Conservation (phyloP, 2,329 filamentous ascomycete species). For the Dactylella cylindrospora region DNA sequence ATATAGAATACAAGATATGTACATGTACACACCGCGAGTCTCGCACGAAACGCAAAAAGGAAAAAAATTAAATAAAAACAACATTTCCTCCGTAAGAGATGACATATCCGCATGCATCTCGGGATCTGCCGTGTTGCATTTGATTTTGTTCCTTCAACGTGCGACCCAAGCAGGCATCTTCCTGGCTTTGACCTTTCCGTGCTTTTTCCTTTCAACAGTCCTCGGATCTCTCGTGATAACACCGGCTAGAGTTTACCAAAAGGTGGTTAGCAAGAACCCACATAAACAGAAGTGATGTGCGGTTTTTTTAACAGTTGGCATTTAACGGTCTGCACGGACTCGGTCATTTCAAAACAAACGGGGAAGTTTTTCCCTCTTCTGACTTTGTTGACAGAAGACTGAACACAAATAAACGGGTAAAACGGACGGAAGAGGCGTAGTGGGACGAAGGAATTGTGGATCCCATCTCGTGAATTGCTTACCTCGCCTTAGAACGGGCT, state of each 20-base stretch:
- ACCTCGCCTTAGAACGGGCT: conserved; percentile 85
- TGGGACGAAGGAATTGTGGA: conserved; percentile 9
- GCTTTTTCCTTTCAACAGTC: conserved; percentile 96
- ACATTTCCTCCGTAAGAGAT: too few relatives aligned
- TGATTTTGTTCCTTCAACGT: conserved; percentile 50
- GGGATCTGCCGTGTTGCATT: too few relatives aligned
- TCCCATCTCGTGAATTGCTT: conserved; percentile 54
- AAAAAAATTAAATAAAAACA: conserved; percentile 19
- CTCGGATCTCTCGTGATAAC: conserved; percentile 88
- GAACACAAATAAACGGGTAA: conserved; percentile 22
- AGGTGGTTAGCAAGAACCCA: conserved; percentile 55
- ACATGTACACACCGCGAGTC: conserved; percentile 13
- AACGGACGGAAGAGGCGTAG: conserved; percentile 16
- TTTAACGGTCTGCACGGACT: conserved; percentile 34
- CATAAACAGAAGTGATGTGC: conserved; percentile 18
- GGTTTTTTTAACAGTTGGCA: too few relatives aligned
- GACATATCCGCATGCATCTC: too few relatives aligned
- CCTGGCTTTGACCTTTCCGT: conserved; percentile 90
- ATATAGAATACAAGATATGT: conserved; percentile 31
- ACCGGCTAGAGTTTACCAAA: conserved; percentile 66
- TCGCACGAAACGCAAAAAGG: conserved; percentile 3
- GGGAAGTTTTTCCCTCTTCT: background rate
- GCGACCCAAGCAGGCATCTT: conserved; percentile 99
- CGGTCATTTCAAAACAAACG: background rate
- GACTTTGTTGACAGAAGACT: background rate